These are phyloP conservation scores for Somion occarium DNA, from an alignment of 1,284 basidiomycete genomes.

Conservation along the genomic window DNA sequence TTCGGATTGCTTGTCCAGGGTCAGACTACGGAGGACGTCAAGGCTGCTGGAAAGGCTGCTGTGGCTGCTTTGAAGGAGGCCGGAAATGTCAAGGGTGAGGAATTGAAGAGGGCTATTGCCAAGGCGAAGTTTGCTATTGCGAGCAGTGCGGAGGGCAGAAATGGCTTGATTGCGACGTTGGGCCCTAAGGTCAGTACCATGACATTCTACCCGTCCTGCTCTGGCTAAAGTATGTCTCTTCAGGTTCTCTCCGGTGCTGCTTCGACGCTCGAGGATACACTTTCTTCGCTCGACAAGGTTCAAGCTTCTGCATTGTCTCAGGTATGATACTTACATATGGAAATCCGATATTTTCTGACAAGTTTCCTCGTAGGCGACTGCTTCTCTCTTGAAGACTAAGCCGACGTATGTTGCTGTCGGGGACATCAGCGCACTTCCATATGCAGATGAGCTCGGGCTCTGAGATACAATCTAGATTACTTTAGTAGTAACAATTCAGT, in stretches of 20 bases:
- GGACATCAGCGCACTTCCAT: constrained; percentile 71
- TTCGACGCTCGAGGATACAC: constrained; percentile 46
- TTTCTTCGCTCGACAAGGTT: constrained; percentile 60
- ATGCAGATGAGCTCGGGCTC: constrained; percentile 82
- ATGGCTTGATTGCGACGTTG: constrained; percentile 61
- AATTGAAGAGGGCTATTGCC: constrained; percentile 74
- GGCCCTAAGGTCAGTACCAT: constrained; percentile 49
- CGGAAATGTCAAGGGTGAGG: constrained; percentile 58
- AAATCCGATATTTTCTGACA: background rate
- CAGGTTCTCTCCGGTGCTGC: constrained; percentile 59
- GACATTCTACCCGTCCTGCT: background rate
- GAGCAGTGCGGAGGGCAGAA: constrained; percentile 59
- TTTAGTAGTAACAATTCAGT: background rate
- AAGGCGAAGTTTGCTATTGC: constrained; percentile 87
- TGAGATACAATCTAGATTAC: constrained; percentile 7
- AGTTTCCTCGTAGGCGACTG: constrained; percentile 18
- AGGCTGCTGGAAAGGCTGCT: constrained; percentile 59
- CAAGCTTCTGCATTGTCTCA: constrained; percentile 56
- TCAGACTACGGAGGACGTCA: constrained; percentile 51
- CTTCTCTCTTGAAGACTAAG: constrained; percentile 57
- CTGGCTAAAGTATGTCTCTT: constrained; percentile 1
- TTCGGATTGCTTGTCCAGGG: constrained; percentile 78
- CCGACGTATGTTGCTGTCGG: constrained; percentile 87
- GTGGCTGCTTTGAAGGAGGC: constrained; percentile 66
- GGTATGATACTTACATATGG: constrained; percentile 34